Percentiles rank a stretch among this genome's conserved stretches.
Conservation (phyloP, 768 basidiomycete species). For the Agaricus blazei region DNA sequence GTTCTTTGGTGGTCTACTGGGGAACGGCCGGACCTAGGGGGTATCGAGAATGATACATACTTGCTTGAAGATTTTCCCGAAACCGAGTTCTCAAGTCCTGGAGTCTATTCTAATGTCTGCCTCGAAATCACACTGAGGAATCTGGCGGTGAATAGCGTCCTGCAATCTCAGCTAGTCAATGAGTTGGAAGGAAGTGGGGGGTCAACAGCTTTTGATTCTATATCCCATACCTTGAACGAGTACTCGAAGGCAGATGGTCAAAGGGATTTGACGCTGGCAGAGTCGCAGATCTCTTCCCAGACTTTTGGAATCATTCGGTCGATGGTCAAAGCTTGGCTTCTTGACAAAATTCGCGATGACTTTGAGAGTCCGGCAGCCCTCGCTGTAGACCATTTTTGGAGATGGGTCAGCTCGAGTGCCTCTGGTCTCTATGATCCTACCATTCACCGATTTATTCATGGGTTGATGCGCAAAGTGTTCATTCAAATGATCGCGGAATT, state of each 20-base stretch:
- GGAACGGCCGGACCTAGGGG: conserved; percentile 88
- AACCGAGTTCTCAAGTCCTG: conserved; percentile 80
- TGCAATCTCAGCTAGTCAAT: conserved; percentile 93
- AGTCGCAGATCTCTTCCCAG: conserved; percentile 82
- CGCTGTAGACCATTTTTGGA: conserved; percentile 92
- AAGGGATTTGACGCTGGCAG: conserved; percentile 79
- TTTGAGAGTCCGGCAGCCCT: conserved; percentile 62
- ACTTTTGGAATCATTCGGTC: conserved; percentile 80
- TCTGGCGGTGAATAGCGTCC: conserved; percentile 87
- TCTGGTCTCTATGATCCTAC: conserved; percentile 90
- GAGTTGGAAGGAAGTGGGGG: conserved; percentile 96
- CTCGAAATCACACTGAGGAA: conserved; percentile 87
- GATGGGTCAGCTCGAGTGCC: conserved; percentile 86
- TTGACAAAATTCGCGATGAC: conserved; percentile 74
- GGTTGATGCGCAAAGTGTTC: conserved; percentile 97
- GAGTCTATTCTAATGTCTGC: conserved; percentile 90
- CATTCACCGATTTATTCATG: conserved; percentile 88
- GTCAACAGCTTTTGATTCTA: conserved; percentile 89
- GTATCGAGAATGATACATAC: conserved; percentile 81
- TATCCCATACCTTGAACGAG: conserved; percentile 86
- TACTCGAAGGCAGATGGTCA: conserved; percentile 70
- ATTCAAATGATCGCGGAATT: conserved; percentile 96
- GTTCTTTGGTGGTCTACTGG: conserved; percentile 96
- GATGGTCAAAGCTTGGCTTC: conserved; percentile 88
- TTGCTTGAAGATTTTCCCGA: conserved; percentile 73